Evolutionary conservation across 2,329 filamentous ascomycete species (phyloP), one percentile per base, ranked within the genome.

Genomic region (Botrytis byssoidea): DNA sequence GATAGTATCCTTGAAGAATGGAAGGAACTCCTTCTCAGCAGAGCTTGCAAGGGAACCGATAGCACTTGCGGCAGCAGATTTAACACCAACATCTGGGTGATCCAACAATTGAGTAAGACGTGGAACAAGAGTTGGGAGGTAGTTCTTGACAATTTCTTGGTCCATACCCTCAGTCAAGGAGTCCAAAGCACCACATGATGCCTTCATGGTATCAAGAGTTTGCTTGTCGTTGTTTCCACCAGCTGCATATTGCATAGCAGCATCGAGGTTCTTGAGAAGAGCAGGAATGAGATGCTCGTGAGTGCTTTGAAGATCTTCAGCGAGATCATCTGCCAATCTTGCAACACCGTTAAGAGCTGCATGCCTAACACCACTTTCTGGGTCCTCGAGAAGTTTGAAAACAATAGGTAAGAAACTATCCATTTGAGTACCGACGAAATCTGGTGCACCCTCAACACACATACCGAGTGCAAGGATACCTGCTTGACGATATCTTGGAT

Each of bases 351-450:
- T 92, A 64, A 98, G 86, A 35, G 96, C 92, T 68, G 95, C 94
- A 82, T 94, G 92, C 75, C 96, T 91, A 74, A 99, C 96, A 79
- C 91, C 90, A 78, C 90, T 87, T 77, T 97, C 93, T n/a, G 89
- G 86, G 81, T 99, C 96, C 81, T 94, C 88, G 57, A 99, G 89
- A 14, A 98, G 88, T 80, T 90, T 90, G 74, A 98, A 87, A 74
- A 98, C 90, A 78, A 93, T 87, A 67, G 96, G 96, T 82, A 98
- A 89, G 77, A 98, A 92, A 77, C 92, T 89, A 80, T 92, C 88
- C 76, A 98, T 89, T 84, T 99, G 96, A 32, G 95, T 97, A 76
- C 93, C 94, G 80, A 98, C 94, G 84, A 98, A 99, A 83, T 99
- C 96, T 25, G 96, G 96, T 44, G 96, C 95, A 79, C 96, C 96